phyloP scores from a whole-genome alignment of 2,329 filamentous ascomycete species.

The Exophiala aquamarina region DNA sequence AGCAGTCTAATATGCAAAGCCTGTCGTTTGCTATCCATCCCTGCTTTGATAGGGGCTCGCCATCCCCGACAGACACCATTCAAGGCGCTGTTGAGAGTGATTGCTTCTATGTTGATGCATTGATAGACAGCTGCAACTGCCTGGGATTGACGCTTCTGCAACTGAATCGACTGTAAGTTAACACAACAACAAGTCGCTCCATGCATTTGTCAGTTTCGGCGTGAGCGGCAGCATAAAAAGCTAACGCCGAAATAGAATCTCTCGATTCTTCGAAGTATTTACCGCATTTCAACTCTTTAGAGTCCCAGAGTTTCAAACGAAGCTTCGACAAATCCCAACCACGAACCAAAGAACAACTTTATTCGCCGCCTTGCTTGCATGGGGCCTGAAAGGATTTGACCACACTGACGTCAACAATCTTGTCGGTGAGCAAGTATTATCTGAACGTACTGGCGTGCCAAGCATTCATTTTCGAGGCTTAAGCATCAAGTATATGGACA shows the following conservation, averaged over 20 bases:
- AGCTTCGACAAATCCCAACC: slow-evolving; percentile 25
- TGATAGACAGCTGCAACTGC: slow-evolving; percentile 5
- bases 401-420: slow-evolving; percentile 5
- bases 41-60: slow-evolving; percentile 8
- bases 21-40: slow-evolving; percentile 12
- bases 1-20: not conserved
- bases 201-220: too few relatives aligned
- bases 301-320: slow-evolving; percentile 30
- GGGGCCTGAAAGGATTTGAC: slow-evolving; percentile 23
- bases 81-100: not conserved
- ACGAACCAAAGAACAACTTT: slow-evolving; percentile 28
- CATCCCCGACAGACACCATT: not conserved
- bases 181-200: too few relatives aligned
- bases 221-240: too few relatives aligned
- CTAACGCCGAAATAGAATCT: not conserved
- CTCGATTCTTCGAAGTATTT: slow-evolving; percentile 33
- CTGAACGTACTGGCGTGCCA: slow-evolving; percentile 16
- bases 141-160: slow-evolving; percentile 12
- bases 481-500: slow-evolving; percentile 29
- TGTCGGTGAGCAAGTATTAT: slow-evolving; percentile 16
- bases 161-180: slow-evolving; percentile 7
- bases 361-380: slow-evolving; percentile 35
- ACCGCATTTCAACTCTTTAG: slow-evolving; percentile 35
- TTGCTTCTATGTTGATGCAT: slow-evolving; percentile 3
- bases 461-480: slow-evolving; percentile 27